Conservation (phyloP, 78 protist genomes). For the Isochrysis galbana region DNA sequence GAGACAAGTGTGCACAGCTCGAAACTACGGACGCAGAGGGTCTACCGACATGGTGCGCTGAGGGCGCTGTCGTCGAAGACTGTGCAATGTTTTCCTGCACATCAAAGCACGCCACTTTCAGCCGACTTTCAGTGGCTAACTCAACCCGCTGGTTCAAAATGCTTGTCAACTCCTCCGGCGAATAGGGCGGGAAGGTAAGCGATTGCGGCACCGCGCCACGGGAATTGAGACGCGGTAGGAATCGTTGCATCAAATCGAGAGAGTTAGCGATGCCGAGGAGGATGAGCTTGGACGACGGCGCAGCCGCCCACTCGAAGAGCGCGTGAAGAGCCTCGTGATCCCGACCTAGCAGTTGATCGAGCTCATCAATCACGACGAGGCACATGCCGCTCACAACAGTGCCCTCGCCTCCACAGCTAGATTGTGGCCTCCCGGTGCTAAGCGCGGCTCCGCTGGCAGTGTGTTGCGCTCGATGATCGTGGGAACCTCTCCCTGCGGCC, state of each 20-base stretch:
- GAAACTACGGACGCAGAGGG: too few relatives aligned
- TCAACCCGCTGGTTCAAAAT: neutral
- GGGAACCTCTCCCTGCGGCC: neutral
- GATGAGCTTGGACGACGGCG: neutral
- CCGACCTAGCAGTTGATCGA: neutral
- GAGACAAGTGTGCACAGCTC: too few relatives aligned
- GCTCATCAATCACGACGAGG: neutral
- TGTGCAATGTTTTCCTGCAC: too few relatives aligned
- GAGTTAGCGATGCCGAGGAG: slow-evolving; percentile 17
- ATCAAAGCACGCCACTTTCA: too few relatives aligned
- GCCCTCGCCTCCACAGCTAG: neutral
- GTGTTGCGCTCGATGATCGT: neutral
- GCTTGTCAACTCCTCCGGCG: neutral
- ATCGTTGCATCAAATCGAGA: neutral
- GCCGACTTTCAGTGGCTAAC: too few relatives aligned
- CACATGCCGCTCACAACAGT: neutral
- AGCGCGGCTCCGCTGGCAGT: neutral
- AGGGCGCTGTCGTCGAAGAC: too few relatives aligned
- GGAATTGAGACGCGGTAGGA: neutral
- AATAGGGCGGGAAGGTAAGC: neutral
- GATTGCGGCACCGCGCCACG: neutral
- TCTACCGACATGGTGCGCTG: too few relatives aligned
- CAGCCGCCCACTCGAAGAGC: neutral
- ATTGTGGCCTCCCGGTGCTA: too few relatives aligned
- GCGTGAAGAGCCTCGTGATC: neutral